These are phyloP conservation scores for Metschnikowia cubensis DNA, from an alignment of 805 yeast species.

Conservation along the genomic window DNA sequence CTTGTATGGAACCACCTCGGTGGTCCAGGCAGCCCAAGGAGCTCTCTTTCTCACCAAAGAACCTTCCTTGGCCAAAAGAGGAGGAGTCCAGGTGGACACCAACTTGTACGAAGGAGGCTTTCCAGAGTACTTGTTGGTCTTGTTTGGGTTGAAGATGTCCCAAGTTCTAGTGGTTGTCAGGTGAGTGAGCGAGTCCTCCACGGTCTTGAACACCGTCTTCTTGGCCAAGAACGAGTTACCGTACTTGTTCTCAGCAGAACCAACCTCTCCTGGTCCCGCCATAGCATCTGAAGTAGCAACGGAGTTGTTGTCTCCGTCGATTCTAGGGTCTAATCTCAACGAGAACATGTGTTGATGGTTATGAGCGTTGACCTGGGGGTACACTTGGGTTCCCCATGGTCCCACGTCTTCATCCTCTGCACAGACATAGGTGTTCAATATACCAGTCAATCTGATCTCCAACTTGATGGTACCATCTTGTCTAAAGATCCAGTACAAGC, in stretches of 20 bases:
- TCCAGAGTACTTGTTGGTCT: constrained; percentile 63
- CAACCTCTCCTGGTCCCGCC: constrained; percentile 55
- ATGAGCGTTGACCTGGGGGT: constrained; percentile 79
- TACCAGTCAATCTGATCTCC: constrained; percentile 78
- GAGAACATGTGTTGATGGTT: constrained; percentile 84
- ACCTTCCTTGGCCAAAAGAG: constrained; percentile 68
- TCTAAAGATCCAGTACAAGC: constrained; percentile 77
- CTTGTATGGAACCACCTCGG: constrained; percentile 66
- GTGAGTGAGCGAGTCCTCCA: constrained; percentile 60
- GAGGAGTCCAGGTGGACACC: constrained; percentile 71
- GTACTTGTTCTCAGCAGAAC: constrained; percentile 66
- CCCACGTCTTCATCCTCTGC: constrained; percentile 63
- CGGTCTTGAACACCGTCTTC: constrained; percentile 64
- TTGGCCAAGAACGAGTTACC: constrained; percentile 74
- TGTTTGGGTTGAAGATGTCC: constrained; percentile 73
- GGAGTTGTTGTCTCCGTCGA: constrained; percentile 77
- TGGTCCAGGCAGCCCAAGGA: constrained; percentile 68
- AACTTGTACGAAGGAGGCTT: constrained; percentile 74
- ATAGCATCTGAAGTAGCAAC: constrained; percentile 64
- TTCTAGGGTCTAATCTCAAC: constrained; percentile 72
- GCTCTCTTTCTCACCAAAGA: constrained; percentile 78
- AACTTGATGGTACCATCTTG: constrained; percentile 81
- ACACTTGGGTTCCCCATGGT: constrained; percentile 78
- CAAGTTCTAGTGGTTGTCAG: constrained; percentile 66
- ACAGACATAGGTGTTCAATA: constrained; percentile 67